phyloP scores from a whole-genome alignment of 2,329 filamentous ascomycete genomes.

The Cadophora sp. region DNA sequence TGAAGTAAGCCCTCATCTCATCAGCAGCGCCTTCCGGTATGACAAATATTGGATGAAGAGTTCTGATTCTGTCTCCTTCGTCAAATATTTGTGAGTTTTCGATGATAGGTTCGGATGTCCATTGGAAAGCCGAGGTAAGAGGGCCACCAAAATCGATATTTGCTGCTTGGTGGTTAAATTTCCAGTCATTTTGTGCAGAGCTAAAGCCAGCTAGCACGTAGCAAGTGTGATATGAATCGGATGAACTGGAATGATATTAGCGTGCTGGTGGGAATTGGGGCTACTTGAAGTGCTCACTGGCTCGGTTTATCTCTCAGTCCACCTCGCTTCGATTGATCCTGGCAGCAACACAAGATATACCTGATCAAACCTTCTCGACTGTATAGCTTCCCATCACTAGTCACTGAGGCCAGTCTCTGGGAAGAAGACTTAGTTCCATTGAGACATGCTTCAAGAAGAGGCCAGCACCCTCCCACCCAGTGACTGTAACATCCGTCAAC shows the following conservation, averaged over 20 bases:
- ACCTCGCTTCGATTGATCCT: constrained; percentile 72
- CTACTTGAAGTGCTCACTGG: constrained; percentile 64
- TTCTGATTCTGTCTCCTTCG: constrained; percentile 70
- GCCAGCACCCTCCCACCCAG: constrained; percentile 96
- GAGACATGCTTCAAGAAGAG: constrained; percentile 82
- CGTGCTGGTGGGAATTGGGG: constrained; percentile 5
- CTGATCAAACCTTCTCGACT: constrained; percentile 84
- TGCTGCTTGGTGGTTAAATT: constrained; percentile 47
- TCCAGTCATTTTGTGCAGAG: constrained; percentile 76
- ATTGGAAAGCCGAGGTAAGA: constrained; percentile 47
- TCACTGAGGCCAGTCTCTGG: constrained; percentile 17
- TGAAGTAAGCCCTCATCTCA: constrained; percentile 42
- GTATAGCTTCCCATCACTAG: constrained; percentile 63
- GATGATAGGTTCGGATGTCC: constrained; percentile 51
- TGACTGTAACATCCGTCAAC: constrained; percentile 99
- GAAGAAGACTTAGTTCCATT: constrained; percentile 49
- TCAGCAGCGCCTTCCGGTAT: constrained; percentile 67
- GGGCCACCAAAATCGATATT: constrained; percentile 45
- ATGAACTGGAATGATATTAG: constrained; percentile 57
- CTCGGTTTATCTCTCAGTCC: constrained; percentile 93
- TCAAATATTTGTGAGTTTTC: constrained; percentile 70
- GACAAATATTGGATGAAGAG: constrained; percentile 85
- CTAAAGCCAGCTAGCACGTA: constrained; percentile 90
- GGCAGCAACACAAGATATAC: constrained; percentile 90
- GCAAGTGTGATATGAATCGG: constrained; percentile 92